Evolutionary conservation across 2,329 filamentous ascomycete species (phyloP).

Genomic region (Coniochaeta hoffmannii): DNA sequence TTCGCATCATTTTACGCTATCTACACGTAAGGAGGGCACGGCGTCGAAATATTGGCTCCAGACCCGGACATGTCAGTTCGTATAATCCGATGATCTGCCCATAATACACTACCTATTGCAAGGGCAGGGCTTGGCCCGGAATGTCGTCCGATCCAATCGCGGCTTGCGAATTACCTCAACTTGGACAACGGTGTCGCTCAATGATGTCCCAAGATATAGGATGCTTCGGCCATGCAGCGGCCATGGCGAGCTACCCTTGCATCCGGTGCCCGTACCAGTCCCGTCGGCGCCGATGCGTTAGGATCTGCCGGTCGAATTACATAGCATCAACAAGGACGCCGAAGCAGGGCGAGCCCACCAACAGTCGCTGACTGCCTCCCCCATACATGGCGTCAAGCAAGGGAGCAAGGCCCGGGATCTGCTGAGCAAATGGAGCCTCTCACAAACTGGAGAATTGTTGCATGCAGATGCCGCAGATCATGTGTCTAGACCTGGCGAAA

Average conservation of each 20-base stretch:
- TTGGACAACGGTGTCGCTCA: no score
- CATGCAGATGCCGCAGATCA: slow-evolving; percentile 16
- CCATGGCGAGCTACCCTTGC: no score
- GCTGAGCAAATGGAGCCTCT: not conserved
- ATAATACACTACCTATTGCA: no score
- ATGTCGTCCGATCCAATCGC: not conserved
- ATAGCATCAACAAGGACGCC: not conserved
- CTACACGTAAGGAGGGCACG: not conserved
- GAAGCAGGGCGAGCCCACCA: not conserved
- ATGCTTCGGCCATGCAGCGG: not conserved
- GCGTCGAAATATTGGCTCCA: not conserved
- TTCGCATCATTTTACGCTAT: not conserved
- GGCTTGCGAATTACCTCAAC: not conserved
- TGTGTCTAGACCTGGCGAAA: slow-evolving; percentile 9
- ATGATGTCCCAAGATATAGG: not conserved
- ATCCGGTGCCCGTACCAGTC: no score
- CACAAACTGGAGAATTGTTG: slow-evolving; percentile 2
- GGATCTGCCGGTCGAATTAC: no score
- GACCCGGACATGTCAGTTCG: not conserved
- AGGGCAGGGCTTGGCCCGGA: not conserved
- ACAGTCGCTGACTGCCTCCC: not conserved
- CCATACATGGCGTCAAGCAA: not conserved
- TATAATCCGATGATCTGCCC: not conserved
- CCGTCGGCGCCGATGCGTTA: no score
- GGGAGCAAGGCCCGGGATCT: not conserved